Evolutionary conservation across 305 asterid species (phyloP), one percentile per base, ranked within the genome.

Genomic region (Withania somnifera): DNA sequence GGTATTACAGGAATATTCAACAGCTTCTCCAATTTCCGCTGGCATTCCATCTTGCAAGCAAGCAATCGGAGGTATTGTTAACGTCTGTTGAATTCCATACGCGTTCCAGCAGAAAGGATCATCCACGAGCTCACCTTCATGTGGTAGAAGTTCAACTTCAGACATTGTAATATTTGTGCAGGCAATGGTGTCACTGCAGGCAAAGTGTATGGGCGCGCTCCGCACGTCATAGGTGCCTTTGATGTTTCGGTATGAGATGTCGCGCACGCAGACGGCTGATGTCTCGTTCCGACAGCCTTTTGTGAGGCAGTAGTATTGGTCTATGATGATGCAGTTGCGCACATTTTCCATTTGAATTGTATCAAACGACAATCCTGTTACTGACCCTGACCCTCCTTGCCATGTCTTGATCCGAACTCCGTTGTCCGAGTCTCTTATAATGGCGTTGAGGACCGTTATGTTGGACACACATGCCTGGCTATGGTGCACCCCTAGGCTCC

Each of bases 51-150:
- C 97, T 14, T 84, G 93, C 81, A 95, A 85, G 71, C 99, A 95
- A 45, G 91, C 97, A 28, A 95, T 91, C 1, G 99, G 99, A 42
- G 98, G 99, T 66, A 95, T 93, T 0, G 99, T 94, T 10, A 94
- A 87, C 2, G 98, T 93, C 84, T 92, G 97, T 60, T 92, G 99
- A 61, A 86, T 19, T 1, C 99, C 99, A 15, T 91, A 93, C 0
- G 98, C 95, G 36, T 95, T 95, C 99, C 99, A 95, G 54, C 99
- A 95, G 87, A 95, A 95, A 2, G 99, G 98, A 51, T 95, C 98
- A 32, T 91, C 99, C 0, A 95, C 96, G 42, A 93, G 67, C 26
- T 90, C 90, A 0, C 99, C 99, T 63, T 93, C 95, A 32, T 87
- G 86, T 0, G 99, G 99, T 8, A 95, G 81, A 42, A 95, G 87